Percentiles rank a stretch among this genome's conserved stretches.
These are phyloP conservation scores for Termitomyces sp. DNA, from an alignment of 1,284 basidiomycete genomes.

Conservation along the genomic window DNA sequence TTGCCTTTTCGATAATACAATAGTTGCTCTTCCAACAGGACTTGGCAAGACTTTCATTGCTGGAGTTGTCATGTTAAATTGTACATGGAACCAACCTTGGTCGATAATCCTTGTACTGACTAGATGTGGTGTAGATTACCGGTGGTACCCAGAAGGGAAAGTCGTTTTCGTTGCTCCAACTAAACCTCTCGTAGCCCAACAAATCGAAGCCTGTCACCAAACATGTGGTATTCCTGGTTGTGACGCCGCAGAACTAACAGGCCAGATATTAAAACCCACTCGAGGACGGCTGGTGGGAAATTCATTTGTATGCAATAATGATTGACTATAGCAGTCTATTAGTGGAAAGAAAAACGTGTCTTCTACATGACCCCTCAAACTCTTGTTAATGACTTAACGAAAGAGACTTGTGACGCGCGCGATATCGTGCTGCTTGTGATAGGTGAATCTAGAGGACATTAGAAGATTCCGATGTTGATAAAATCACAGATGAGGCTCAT, in stretches of 20 bases:
- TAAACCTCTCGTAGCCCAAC: slow-evolving; percentile 93
- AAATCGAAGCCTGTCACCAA: slow-evolving; percentile 90
- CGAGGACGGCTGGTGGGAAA: slow-evolving; percentile 62
- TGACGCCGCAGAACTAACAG: slow-evolving; percentile 87
- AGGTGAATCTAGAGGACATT: slow-evolving; percentile 37
- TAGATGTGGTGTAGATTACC: slow-evolving; percentile 55
- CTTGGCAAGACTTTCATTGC: slow-evolving; percentile 99
- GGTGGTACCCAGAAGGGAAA: slow-evolving; percentile 92
- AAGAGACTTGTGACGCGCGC: slow-evolving; percentile 69
- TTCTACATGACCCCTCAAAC: slow-evolving; percentile 99
- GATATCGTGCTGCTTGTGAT: slow-evolving; percentile 83
- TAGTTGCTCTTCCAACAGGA: slow-evolving; percentile 94
- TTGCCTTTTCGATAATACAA: slow-evolving; percentile 88
- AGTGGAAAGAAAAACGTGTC: slow-evolving; percentile 86
- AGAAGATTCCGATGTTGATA: background rate
- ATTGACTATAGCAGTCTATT: background rate
- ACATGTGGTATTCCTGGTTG: slow-evolving; percentile 91
- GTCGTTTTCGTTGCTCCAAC: slow-evolving; percentile 96
- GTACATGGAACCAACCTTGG: slow-evolving; percentile 31
- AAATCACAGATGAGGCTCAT: slow-evolving; percentile 85
- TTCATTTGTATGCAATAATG: background rate
- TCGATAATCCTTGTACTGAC: background rate
- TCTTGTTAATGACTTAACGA: slow-evolving; percentile 81
- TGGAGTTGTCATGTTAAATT: slow-evolving; percentile 93
- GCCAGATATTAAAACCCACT: slow-evolving; percentile 48